Base-by-base conservation (phyloP, 2,329 filamentous ascomycete genomes). In the Penicillium brevicompactum region DNA sequence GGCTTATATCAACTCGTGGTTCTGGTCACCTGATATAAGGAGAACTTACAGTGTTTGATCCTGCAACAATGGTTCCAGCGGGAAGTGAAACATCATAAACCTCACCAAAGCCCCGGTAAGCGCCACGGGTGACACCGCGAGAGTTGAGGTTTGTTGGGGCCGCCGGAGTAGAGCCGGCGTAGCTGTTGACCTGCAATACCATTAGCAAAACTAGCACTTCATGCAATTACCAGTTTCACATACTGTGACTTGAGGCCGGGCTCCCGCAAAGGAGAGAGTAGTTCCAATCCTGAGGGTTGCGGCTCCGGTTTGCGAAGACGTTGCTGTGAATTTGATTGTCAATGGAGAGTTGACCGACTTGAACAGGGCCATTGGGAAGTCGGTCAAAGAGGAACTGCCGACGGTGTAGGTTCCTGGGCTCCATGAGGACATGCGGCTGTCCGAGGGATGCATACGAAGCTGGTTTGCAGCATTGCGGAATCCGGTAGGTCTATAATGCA, bases 391-490 rank as follows among this genome's bases (percentile, higher is more conserved):
- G 22, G 80, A 83, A 21, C 78, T 80, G 40, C 84, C 85, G 10
- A 87, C 81, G 2, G 82, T 87, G 71, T 86, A 87, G 1, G 84
- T 87, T 11, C 80, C 63, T 0, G 84, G 79, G 0, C 76, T 79
- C 86, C 86, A 89, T 53, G 74, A 76, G 24, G 76, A 71, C 86
- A 89, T 89, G 64, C 86, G 82, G 38, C 72, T 74, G 70, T 88
- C 87, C 4, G 83, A 84, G 3, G 86, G 87, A 67, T 89, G 87
- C 86, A 89, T 89, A 49, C 84, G 80, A 13, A 85, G 78, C 67
- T 87, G 83, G 64, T 87, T 87, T 51, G 81, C 85, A 13, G 86
- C 86, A 66, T 90, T 89, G 60, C 81, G 80, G 77, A 89, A 87
- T 14, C 84, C 85, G 6, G 77, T 82, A 18, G 84, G 84, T 61